Conservation (phyloP, 78 protist species). For the Dictyostelium capitatum region DNA sequence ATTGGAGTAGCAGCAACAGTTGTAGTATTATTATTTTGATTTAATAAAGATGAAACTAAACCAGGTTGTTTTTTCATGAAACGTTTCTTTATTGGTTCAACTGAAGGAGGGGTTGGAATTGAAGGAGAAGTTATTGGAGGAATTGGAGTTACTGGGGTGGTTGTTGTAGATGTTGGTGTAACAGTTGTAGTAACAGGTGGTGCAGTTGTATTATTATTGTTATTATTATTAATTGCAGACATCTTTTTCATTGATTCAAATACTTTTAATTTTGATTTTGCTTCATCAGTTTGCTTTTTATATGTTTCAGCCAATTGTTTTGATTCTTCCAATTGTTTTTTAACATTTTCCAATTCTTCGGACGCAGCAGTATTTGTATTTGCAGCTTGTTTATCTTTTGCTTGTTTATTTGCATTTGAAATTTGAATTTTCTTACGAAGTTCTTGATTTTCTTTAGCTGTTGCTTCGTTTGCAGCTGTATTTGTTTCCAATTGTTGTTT, state of each 20-base stretch:
- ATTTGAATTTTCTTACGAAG: neutral
- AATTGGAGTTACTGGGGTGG: constrained; percentile 12
- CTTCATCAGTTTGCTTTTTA: constrained; percentile 23
- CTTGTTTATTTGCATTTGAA: constrained; percentile 2
- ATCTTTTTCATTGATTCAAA: constrained; percentile 27
- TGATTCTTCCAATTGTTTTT: constrained; percentile 1
- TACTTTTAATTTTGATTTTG: constrained; percentile 33
- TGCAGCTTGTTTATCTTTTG: neutral
- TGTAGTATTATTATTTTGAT: neutral
- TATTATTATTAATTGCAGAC: neutral
- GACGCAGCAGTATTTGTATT: neutral
- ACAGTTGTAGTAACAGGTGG: neutral
- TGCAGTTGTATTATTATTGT: neutral
- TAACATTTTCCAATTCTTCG: constrained; percentile 3
- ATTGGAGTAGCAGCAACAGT: neutral
- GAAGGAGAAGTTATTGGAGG: neutral
- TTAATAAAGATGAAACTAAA: neutral
- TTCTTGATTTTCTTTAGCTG: neutral
- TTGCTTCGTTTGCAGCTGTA: constrained; percentile 3
- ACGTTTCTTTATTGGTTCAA: neutral
- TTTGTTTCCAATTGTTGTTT: neutral
- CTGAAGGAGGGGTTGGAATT: neutral
- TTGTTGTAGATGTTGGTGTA: neutral
- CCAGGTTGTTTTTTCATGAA: neutral
- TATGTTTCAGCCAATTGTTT: constrained; percentile 23